Percentiles rank a stretch among this genome's conserved stretches.
Conservation (phyloP, 1,284 basidiomycete genomes). For the Microbotryomycetes sp. region DNA sequence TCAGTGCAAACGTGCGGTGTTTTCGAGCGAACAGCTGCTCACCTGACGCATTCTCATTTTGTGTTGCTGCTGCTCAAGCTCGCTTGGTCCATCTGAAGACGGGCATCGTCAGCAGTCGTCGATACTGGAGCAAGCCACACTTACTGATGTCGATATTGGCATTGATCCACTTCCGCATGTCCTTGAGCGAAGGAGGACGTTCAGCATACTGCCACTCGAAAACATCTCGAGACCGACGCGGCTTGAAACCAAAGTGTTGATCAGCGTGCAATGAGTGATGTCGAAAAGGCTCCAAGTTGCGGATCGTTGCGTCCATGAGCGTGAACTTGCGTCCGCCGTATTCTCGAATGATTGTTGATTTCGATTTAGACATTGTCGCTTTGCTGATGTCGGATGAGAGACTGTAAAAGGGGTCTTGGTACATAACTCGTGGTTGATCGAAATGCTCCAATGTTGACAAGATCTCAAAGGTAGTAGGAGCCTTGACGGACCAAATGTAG, state of each 20-base stretch:
- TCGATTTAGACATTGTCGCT: background rate
- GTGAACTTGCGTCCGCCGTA: conserved; percentile 73
- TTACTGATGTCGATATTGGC: background rate
- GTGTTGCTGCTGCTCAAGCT: conserved; percentile 16
- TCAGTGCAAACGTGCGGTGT: background rate
- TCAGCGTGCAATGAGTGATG: background rate
- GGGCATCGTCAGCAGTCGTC: conserved; percentile 1
- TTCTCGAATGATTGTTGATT: conserved; percentile 49
- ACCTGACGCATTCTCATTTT: conserved; percentile 40
- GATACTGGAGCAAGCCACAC: background rate
- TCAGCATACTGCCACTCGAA: background rate
- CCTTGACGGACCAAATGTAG: conserved; percentile 52
- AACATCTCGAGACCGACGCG: background rate
- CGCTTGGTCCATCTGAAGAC: conserved; percentile 9
- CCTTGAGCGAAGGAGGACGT: background rate
- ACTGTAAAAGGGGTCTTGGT: conserved; percentile 73
- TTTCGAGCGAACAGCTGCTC: no score
- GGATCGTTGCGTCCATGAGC: conserved; percentile 50
- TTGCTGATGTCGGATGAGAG: conserved; percentile 61
- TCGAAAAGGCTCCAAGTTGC: conserved; percentile 40
- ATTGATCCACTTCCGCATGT: background rate
- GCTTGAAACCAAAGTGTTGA: background rate
- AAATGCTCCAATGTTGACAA: conserved; percentile 51
- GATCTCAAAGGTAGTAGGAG: conserved; percentile 56
- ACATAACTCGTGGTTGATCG: conserved; percentile 58